Conservation (phyloP, 1,284 basidiomycete species). For the Moniliella sp. region DNA sequence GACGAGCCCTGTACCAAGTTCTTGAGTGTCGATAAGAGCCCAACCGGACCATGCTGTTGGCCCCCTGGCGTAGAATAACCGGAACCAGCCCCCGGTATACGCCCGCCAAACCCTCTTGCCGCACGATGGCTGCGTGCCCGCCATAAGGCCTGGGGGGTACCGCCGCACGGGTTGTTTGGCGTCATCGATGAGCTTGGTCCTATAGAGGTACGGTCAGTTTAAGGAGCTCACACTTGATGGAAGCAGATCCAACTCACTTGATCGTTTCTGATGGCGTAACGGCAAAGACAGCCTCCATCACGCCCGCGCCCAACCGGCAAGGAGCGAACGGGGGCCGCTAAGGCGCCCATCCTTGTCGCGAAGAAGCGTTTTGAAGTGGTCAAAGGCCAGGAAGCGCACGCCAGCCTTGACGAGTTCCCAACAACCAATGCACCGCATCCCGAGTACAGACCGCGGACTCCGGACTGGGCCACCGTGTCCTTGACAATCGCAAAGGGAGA, state of each 20-base stretch:
- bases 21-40: slow-evolving; percentile 82
- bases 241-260: slow-evolving; percentile 40
- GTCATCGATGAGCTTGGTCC: slow-evolving; percentile 88
- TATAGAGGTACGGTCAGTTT: not conserved
- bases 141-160: slow-evolving; percentile 58
- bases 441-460: slow-evolving; percentile 32
- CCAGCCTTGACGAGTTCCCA: slow-evolving; percentile 25
- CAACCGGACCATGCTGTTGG: slow-evolving; percentile 89
- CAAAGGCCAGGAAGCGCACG: slow-evolving; percentile 54
- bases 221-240: not conserved
- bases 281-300: slow-evolving; percentile 78
- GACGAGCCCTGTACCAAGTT: slow-evolving; percentile 57
- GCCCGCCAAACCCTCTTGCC: slow-evolving; percentile 54
- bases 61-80: slow-evolving; percentile 90
- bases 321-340: slow-evolving; percentile 2
- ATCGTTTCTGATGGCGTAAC: slow-evolving; percentile 95
- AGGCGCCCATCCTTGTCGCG: slow-evolving; percentile 41
- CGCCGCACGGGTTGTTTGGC: slow-evolving; percentile 60
- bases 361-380: slow-evolving; percentile 65
- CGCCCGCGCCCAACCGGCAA: slow-evolving; percentile 79
- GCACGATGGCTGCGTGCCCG: slow-evolving; percentile 63
- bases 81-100: slow-evolving; percentile 83
- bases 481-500: slow-evolving; percentile 31
- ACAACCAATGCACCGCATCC: slow-evolving; percentile 24
- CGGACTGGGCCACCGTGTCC: slow-evolving; percentile 28